These are phyloP conservation scores for Schrenkiella parvula DNA, from an alignment of 345 rosid genomes.

Conservation along the genomic window DNA sequence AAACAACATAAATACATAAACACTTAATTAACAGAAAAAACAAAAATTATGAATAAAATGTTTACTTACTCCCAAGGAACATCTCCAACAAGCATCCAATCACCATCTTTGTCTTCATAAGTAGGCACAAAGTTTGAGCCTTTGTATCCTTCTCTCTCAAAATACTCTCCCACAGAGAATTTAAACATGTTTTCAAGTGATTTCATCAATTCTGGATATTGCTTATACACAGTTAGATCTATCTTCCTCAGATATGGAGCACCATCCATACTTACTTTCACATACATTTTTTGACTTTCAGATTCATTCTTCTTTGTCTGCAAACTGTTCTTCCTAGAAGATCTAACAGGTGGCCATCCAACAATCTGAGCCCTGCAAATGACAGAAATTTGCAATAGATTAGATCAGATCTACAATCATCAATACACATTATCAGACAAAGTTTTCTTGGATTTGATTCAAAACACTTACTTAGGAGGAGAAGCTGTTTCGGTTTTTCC, in stretches of 20 bases:
- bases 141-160: constrained; percentile 76
- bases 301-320: constrained; percentile 53
- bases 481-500: constrained; percentile 41
- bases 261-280: constrained; percentile 94
- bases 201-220: constrained; percentile 54
- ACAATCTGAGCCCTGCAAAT: constrained; percentile 55
- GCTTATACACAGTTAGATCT: constrained; percentile 55
- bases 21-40: background rate
- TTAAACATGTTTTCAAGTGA: constrained; percentile 79
- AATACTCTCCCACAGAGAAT: constrained; percentile 56
- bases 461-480: constrained; percentile 58
- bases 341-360: constrained; percentile 80
- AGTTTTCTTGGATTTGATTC: background rate
- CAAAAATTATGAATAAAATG: background rate
- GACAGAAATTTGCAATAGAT: background rate
- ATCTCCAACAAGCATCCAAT: constrained; percentile 90
- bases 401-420: constrained; percentile 5
- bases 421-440: background rate
- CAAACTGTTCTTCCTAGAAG: constrained; percentile 50
- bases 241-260: constrained; percentile 86
- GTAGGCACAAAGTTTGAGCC: constrained; percentile 78
- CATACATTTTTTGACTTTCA: constrained; percentile 43
- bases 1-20: constrained; percentile 5
- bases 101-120: constrained; percentile 88
- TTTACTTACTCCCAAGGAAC: constrained; percentile 67